Base-by-base conservation (phyloP, 2,329 filamentous ascomycete species). In the Emmonsiellopsis sp. region DNA sequence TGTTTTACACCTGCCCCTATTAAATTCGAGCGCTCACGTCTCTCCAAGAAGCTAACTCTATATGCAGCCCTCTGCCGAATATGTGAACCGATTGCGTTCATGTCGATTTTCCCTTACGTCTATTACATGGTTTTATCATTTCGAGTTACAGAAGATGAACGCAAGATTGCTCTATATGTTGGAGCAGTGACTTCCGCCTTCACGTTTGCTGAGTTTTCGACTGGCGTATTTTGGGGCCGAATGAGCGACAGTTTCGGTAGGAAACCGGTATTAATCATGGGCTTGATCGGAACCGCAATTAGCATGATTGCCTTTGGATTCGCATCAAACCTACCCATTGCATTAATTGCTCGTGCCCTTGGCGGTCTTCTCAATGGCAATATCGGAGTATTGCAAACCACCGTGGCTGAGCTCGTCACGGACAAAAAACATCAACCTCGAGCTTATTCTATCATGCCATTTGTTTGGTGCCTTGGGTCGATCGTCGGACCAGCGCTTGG, bases 61-160 rank as follows among this genome's bases (percentile, higher is more conserved):
- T 35, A 30, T 46, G 13, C 20, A 94, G 91, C 90, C 45, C 79
- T 95, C 65, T 95, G 91, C 73, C 86, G 93, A 66, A 92, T 98
- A 76, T 96, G 90, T 77, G 93, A 98, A 70, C 93, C 93, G 51
- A 97, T 98, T 70, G 93, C 93, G 5, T 97, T 98, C 78, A 97
- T 96, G 89, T 96, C 91, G 52, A 96, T 97, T 62, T 97, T 98
- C 68, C 93, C 93, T 1, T 98, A 97, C 71, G 90, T 95, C 62
- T 97, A 95, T 76, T 92, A 87, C 76, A 97, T 98, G 93, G 86
- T 97, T 62, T 79, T 90, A 64, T 89, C 90, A 57, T 97, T 97
- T 72, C 78, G 87, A 64, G 85, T 95, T 67, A 88, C 90, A 58
- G 78, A 88, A 46, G 83, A 90, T 66, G 77, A 86, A 58, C 84